Percentiles rank a stretch among this genome's conserved stretches.
Evolutionary conservation across 805 yeast genomes (phyloP).

Genomic region (Hanseniaspora lachancei): DNA sequence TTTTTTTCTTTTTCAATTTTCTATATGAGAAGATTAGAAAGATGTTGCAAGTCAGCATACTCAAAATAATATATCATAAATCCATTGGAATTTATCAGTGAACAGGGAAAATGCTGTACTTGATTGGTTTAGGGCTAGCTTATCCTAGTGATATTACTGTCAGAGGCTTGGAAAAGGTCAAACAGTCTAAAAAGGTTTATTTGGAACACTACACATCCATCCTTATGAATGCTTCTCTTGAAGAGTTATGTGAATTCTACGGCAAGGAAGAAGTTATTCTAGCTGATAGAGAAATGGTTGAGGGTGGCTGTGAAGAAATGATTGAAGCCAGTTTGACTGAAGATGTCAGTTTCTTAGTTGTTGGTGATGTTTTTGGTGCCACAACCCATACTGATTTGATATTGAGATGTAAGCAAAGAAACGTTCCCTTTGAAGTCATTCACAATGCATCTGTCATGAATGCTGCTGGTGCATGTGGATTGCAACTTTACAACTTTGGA

Average conservation of each 20-base stretch:
- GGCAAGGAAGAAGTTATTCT: constrained; percentile 63
- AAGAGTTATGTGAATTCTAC: constrained; percentile 64
- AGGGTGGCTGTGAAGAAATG: constrained; percentile 73
- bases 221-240: constrained; percentile 78
- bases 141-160: constrained; percentile 85
- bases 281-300: constrained; percentile 93
- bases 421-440: constrained; percentile 63
- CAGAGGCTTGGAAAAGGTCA: constrained; percentile 78
- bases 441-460: constrained; percentile 97
- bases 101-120: constrained; percentile 51
- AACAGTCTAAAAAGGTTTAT: constrained; percentile 76
- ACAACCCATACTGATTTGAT: constrained; percentile 94
- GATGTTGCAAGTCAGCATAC: not conserved
- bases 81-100: not conserved
- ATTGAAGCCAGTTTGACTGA: constrained; percentile 61
- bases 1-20: not conserved
- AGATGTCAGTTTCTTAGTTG: constrained; percentile 88
- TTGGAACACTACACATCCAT: constrained; percentile 92
- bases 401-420: constrained; percentile 75
- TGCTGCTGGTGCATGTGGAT: constrained; percentile 96
- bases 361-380: constrained; percentile 96
- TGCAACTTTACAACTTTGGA: constrained; percentile 88
- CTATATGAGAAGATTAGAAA: not conserved
- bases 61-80: not conserved
- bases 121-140: constrained; percentile 84